Evolutionary conservation across 2,329 filamentous ascomycete species (phyloP).

Genomic region (Triangularia setosa): DNA sequence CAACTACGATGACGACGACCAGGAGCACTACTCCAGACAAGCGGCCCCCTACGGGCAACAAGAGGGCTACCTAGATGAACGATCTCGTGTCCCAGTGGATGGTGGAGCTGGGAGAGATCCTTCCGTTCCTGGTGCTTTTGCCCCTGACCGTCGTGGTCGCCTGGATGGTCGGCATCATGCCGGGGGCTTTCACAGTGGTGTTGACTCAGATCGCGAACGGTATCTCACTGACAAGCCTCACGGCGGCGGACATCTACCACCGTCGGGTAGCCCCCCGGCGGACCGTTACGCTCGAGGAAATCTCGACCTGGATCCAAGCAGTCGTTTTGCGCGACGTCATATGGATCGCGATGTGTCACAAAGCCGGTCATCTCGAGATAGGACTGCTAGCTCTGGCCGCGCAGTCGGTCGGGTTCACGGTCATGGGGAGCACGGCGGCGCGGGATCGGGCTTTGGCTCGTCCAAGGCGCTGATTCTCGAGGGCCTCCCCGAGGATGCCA

Average conservation of each 20-base stretch:
- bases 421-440: neutral
- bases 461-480: conserved; percentile 18
- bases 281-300: neutral
- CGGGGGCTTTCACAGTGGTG: neutral
- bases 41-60: neutral
- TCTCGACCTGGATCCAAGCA: neutral
- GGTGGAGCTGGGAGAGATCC: too few species aligned
- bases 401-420: neutral
- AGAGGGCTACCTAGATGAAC: neutral
- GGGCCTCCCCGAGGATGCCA: conserved; percentile 25
- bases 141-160: neutral
- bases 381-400: neutral
- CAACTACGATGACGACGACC: conserved; percentile 25
- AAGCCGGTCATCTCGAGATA: neutral
- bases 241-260: neutral
- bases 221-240: neutral
- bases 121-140: neutral
- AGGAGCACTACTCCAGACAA: neutral
- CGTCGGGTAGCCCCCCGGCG: neutral
- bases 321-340: neutral
- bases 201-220: neutral
- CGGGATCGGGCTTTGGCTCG: conserved; percentile 4
- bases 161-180: neutral
- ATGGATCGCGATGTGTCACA: neutral
- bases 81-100: too few species aligned